These are phyloP conservation scores for Acanthamoeba lenticulata DNA, from an alignment of 208 protist genomes.

Conservation along the genomic window DNA sequence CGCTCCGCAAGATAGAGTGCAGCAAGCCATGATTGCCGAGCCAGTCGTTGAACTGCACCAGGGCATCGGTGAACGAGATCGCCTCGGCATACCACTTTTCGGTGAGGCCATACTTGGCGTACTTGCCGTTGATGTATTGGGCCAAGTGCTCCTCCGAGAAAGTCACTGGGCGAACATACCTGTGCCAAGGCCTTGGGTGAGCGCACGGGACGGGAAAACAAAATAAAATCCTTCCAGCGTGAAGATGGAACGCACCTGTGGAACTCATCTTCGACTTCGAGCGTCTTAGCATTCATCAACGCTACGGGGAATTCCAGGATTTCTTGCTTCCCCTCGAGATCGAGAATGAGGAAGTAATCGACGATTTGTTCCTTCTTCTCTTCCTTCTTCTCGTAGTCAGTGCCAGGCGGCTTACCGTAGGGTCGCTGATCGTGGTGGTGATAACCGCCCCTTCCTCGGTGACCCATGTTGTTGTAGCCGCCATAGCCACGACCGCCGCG, in stretches of 20 bases:
- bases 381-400: neutral
- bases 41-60: constrained; percentile 24
- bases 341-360: constrained; percentile 16
- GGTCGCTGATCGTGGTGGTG: neutral
- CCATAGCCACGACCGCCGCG: neutral
- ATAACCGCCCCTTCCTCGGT: neutral
- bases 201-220: too few species aligned
- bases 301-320: constrained; percentile 7
- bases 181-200: too few species aligned
- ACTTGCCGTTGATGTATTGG: constrained; percentile 19
- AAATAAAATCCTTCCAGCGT: too few species aligned
- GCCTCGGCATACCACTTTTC: neutral
- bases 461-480: neutral
- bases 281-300: neutral
- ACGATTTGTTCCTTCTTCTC: neutral
- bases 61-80: neutral
- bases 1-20: neutral
- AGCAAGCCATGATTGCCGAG: neutral
- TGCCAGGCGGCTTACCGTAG: constrained; percentile 16
- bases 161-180: neutral
- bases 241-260: constrained; percentile 13
- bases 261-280: neutral
- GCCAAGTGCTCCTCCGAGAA: constrained; percentile 22
- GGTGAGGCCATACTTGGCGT: neutral
- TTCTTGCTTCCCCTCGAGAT: constrained; percentile 25